Percentiles rank a stretch among this genome's conserved stretches.
Evolutionary conservation across 805 yeast species (phyloP).

Genomic region (Candida jianshihensis): DNA sequence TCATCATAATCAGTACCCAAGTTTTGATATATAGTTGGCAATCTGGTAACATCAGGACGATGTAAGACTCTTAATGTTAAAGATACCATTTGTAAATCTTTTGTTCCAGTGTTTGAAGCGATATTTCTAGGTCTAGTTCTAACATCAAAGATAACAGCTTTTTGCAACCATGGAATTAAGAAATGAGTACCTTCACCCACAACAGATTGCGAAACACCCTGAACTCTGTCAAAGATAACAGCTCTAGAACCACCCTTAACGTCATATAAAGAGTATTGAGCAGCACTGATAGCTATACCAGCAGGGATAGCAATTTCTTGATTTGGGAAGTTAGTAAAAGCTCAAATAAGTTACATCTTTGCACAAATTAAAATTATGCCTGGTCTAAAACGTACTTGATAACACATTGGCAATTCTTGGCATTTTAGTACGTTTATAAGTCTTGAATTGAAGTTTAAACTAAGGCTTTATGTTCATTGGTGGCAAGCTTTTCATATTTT

Average conservation of each 20-base stretch:
- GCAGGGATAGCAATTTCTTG: conserved; percentile 56
- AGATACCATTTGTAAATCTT: conserved; percentile 93
- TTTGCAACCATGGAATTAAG: conserved; percentile 91
- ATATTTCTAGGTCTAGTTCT: conserved; percentile 93
- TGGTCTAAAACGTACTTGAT: conserved; percentile 21
- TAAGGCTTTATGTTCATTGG: neutral
- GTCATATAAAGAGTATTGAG: conserved; percentile 83
- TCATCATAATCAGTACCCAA: conserved; percentile 94
- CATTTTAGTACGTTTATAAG: conserved; percentile 19
- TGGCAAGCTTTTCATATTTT: conserved; percentile 3
- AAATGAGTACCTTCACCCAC: conserved; percentile 97
- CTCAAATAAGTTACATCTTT: conserved; percentile 15
- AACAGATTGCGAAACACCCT: conserved; percentile 83
- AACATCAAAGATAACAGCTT: conserved; percentile 84
- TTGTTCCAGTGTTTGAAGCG: conserved; percentile 92
- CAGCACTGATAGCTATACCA: conserved; percentile 62
- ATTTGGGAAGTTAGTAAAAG: neutral
- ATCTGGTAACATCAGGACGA: conserved; percentile 79
- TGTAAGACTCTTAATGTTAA: conserved; percentile 88
- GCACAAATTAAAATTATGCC: conserved; percentile 9
- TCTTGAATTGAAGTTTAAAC: neutral
- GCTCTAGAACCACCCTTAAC: conserved; percentile 96
- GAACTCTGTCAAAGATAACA: conserved; percentile 85
- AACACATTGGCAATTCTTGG: conserved; percentile 34
- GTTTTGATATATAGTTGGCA: conserved; percentile 85